Evolutionary conservation across 257 asterid genomes (phyloP), one percentile per base, ranked within the genome.

Genomic region (Coffea eugenioides): DNA sequence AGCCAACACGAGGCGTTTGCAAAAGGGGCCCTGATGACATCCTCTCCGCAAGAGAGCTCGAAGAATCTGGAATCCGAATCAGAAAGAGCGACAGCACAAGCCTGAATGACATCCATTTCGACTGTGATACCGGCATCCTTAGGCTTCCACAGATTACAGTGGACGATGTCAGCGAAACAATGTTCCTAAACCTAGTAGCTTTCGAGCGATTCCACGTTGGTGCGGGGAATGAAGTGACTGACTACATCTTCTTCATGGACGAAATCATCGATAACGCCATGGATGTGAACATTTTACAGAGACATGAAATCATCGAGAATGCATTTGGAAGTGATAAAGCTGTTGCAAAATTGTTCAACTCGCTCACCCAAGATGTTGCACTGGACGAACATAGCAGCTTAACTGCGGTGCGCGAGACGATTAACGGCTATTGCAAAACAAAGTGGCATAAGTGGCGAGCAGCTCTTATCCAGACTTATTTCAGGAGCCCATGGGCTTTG

Each of bases 171-270:
- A 86, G 86, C 0, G 89, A 88, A 73, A 77, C 90, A 0, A 76
- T 86, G 52, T 90, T 83, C 80, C 88, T 90, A 13, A 90, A 90
- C 85, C 80, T 88, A 4, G 87, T 89, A 1, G 94, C 94, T 5
- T 91, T 81, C 80, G 94, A 91, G 59, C 82, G 94, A 9, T 80
- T 84, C 80, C 91, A 88, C 61, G 88, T 85, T 0, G 92, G 89
- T 1, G 90, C 90, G 0, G 94, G 93, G 52, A 87, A 87, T 27
- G 90, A 91, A 45, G 84, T 90, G 15, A 89, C 93, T 0, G 83
- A 92, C 3, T 92, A 86, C 85, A 81, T 89, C 1, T 90, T 83
- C 23, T 90, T 90, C 81, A 90, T 90, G 95, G 90, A 89, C 82
- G 87, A 81, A 80, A 83, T 90, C 43, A 90, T 92, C 8, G 88